phyloP scores from a whole-genome alignment of 2,329 filamentous ascomycete species.

The Lomentospora prolificans region DNA sequence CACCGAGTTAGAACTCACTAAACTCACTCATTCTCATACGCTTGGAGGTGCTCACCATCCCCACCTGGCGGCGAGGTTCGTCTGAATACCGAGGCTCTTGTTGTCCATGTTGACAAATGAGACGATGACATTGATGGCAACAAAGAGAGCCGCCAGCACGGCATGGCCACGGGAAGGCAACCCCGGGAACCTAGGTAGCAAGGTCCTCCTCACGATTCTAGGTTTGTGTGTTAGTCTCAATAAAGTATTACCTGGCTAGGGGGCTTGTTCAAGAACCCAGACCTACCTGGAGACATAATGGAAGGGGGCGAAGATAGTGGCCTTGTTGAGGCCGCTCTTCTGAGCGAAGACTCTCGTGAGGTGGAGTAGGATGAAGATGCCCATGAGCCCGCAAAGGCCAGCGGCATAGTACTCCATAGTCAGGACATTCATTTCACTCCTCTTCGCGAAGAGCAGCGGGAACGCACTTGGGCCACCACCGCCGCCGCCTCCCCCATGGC shows the following conservation, averaged over 20 bases:
- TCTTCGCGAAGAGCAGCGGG: slow-evolving; percentile 10
- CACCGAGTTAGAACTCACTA: background rate
- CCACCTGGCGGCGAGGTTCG: slow-evolving; percentile 26
- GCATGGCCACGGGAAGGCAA: slow-evolving; percentile 23
- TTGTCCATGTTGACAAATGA: slow-evolving; percentile 25
- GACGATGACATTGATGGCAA: slow-evolving; percentile 23
- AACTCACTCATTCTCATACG: no score
- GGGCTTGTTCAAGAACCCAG: no score
- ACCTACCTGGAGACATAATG: slow-evolving; percentile 2
- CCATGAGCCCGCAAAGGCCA: slow-evolving; percentile 10
- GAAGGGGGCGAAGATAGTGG: slow-evolving; percentile 29
- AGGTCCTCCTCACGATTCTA: slow-evolving; percentile 19
- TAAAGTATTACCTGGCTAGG: no score
- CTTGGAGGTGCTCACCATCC: slow-evolving; percentile 23
- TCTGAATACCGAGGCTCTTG: slow-evolving; percentile 17
- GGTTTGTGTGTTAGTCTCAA: background rate
- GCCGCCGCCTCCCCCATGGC: background rate
- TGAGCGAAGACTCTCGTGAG: slow-evolving; percentile 20
- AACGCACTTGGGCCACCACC: slow-evolving; percentile 1
- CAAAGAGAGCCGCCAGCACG: slow-evolving; percentile 18
- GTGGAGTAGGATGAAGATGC: slow-evolving; percentile 11
- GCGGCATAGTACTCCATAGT: slow-evolving; percentile 12
- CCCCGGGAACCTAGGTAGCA: slow-evolving; percentile 17
- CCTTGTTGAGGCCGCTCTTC: slow-evolving; percentile 46
- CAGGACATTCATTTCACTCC: slow-evolving; percentile 11